These are phyloP conservation scores for Emericellopsis atlantica DNA, from an alignment of 2,329 filamentous ascomycete species.

Conservation along the genomic window DNA sequence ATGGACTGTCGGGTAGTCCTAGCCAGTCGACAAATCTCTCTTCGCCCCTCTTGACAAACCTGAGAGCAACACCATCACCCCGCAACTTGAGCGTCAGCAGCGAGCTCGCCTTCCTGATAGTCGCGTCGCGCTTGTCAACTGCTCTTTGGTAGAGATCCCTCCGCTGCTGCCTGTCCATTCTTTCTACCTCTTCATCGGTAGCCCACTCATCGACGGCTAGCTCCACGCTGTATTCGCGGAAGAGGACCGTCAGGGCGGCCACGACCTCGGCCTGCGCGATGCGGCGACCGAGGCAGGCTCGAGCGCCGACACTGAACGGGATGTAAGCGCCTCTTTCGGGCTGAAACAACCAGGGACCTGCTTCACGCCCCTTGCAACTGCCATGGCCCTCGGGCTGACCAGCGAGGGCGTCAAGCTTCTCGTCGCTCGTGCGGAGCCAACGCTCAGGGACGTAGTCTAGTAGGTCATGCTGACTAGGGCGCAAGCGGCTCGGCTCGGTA, in stretches of 20 bases:
- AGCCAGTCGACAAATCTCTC: conserved; percentile 50
- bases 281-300: conserved; percentile 43
- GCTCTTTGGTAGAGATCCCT: conserved; percentile 48
- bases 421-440: conserved; percentile 41
- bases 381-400: conserved; percentile 39
- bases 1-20: too few species aligned
- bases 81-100: conserved; percentile 63
- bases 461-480: conserved; percentile 37
- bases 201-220: conserved; percentile 52
- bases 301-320: conserved; percentile 45
- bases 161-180: conserved; percentile 32
- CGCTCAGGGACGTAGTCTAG: conserved; percentile 60
- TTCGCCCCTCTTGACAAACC: conserved; percentile 54
- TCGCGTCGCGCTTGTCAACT: conserved; percentile 28
- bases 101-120: conserved; percentile 33
- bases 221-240: conserved; percentile 53
- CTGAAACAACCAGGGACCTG: conserved; percentile 46
- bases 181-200: conserved; percentile 36
- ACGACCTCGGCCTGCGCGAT: conserved; percentile 49
- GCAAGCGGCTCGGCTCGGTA: conserved; percentile 29
- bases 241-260: conserved; percentile 39
- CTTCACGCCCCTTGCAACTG: conserved; percentile 47
- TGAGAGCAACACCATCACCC: conserved; percentile 48
- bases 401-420: conserved; percentile 6
- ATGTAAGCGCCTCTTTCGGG: conserved; percentile 42